Evolutionary conservation across 192 early-diverging fungal species (phyloP).

Genomic region (Coemansia sp.): DNA sequence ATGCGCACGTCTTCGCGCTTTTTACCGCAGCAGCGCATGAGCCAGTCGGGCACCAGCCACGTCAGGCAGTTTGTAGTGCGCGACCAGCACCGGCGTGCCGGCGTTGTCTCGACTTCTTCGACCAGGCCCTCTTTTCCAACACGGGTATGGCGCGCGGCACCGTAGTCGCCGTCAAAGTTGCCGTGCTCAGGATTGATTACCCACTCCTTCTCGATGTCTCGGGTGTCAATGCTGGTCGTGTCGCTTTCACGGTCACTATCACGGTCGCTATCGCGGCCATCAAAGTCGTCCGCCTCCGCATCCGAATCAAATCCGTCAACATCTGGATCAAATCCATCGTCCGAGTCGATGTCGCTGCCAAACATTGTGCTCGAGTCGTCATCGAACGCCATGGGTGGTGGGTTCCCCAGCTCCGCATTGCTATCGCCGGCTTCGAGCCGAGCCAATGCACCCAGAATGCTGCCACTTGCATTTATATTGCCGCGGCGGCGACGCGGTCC

Average conservation of each 20-base stretch:
- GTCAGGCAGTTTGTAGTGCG: constrained; percentile 34
- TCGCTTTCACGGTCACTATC: neutral
- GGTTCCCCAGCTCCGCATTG: constrained; percentile 33
- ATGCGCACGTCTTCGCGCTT: constrained; percentile 87
- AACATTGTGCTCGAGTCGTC: constrained; percentile 33
- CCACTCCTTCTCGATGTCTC: neutral
- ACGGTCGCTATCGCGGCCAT: constrained; percentile 9
- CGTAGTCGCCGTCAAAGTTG: constrained; percentile 31
- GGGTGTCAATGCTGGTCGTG: constrained; percentile 2
- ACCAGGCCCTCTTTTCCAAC: constrained; percentile 79
- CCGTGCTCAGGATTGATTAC: constrained; percentile 14
- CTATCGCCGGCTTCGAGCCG: constrained; percentile 14
- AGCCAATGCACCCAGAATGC: constrained; percentile 35
- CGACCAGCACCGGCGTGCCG: constrained; percentile 41
- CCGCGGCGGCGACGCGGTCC: neutral
- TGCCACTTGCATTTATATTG: constrained; percentile 3
- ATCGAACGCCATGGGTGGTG: constrained; percentile 20
- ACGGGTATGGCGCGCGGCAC: constrained; percentile 11
- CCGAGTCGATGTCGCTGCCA: constrained; percentile 36
- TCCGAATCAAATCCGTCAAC: constrained; percentile 18
- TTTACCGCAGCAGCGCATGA: constrained; percentile 60
- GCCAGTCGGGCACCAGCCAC: constrained; percentile 34
- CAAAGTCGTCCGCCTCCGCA: neutral
- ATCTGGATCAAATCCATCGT: constrained; percentile 19
- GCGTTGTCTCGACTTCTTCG: constrained; percentile 62